Base-by-base conservation (phyloP, 164 flowering plant genomes). In the Annona cherimola region DNA sequence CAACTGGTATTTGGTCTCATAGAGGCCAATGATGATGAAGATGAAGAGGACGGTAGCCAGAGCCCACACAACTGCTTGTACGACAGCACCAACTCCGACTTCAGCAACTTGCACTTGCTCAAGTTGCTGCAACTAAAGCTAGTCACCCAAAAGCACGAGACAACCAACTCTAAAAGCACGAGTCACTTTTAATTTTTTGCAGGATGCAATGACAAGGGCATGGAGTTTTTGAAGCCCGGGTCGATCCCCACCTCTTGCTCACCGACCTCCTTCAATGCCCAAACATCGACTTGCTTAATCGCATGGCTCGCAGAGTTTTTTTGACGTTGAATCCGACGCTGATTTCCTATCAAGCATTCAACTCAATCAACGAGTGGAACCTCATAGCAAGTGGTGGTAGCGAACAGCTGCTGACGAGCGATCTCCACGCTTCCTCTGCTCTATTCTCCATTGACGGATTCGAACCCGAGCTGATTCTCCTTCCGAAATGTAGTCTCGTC, bases 311-410 rank as follows among this genome's bases (percentile, higher is more conserved):
- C 4, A 41, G 35, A 26, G 35, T 26, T 26, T 26, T 26, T 26
- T 26, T 26, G 35, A 26, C 35, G 35, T 26, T 26, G 43, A 66
- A 11, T 16, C 42, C 5, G 61, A 67, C 2, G 8, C 65, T 69
- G 43, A 62, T 45, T 12, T 41, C 42, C 12, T 77, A 18, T 67
- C 79, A 2, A 77, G 74, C n/a, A 39, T 86, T 40, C 88, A 87
- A 81, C 75, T 71, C 3, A 87, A 66, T 71, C 35, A 73, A 70
- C 35, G 62, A 45, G 0, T 88, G 92, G 92, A 69, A 86, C 6
- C 66, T 75, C 26, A 19, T 44, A 0, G 78, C 85, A 12, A 66
- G 67, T 2, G 79, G 79, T 12, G n/a, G 66, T n/a, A 26, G 35
- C 35, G 57, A 54, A 4, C 71, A 72, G 26, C 42, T 20, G 2